These are phyloP conservation scores for Pythium aphanidermatum DNA, from an alignment of 352 stramenopile species.

Conservation along the genomic window DNA sequence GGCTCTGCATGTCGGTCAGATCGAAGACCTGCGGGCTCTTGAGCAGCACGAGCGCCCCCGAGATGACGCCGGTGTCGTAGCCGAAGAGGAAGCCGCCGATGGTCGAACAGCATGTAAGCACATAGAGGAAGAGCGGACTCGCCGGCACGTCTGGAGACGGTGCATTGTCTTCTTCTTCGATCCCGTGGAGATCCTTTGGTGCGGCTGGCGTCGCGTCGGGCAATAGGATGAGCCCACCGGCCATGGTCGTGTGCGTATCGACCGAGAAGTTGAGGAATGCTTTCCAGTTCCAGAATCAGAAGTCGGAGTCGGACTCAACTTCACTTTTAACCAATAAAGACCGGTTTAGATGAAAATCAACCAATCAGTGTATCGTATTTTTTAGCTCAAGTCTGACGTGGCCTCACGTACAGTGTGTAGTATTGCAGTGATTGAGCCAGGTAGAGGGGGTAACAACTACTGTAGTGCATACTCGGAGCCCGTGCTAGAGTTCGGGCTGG, in stretches of 20 bases:
- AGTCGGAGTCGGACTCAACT: too few species aligned
- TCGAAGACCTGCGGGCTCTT: constrained; percentile 55
- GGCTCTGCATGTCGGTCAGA: constrained; percentile 49
- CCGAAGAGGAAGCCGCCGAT: constrained; percentile 77
- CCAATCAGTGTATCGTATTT: too few species aligned
- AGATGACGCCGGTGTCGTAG: constrained; percentile 82
- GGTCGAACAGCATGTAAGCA: constrained; percentile 65
- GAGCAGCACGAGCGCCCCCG: constrained; percentile 63
- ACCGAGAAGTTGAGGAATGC: not conserved
- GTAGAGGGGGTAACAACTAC: too few species aligned
- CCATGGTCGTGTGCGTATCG: constrained; percentile 2
- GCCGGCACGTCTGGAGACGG: not conserved
- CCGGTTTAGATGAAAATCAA: too few species aligned
- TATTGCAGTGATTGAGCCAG: too few species aligned
- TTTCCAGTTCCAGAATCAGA: too few species aligned
- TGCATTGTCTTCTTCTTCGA: not conserved
- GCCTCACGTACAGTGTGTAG: too few species aligned
- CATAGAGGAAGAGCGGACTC: constrained; percentile 34
- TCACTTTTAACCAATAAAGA: too few species aligned
- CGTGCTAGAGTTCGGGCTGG: constrained; percentile 9
- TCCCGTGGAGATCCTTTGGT: too few species aligned
- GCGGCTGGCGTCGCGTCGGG: constrained; percentile 11
- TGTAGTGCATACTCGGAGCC: constrained; percentile 13
- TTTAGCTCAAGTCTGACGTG: too few species aligned
- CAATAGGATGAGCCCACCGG: constrained; percentile 5